These are phyloP conservation scores for Colletotrichum lupini DNA, from an alignment of 2,329 filamentous ascomycete species.

Conservation along the genomic window DNA sequence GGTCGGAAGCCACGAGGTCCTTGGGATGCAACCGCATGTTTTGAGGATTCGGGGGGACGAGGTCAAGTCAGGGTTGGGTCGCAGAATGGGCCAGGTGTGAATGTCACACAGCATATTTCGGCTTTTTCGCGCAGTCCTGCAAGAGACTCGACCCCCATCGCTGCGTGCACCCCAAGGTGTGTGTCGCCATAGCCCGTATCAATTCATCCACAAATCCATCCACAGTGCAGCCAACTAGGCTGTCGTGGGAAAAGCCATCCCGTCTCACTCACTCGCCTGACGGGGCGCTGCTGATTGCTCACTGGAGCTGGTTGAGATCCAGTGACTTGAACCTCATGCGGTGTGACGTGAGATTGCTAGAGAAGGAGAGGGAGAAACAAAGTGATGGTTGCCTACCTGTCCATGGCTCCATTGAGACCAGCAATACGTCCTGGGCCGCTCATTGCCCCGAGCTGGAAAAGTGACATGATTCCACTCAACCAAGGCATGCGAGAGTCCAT, in stretches of 20 bases:
- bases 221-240: constrained; percentile 11
- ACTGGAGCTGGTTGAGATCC: constrained; percentile 52
- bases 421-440: constrained; percentile 81
- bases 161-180: constrained; percentile 30
- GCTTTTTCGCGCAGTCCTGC: constrained; percentile 25
- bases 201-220: constrained; percentile 7
- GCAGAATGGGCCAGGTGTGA: constrained; percentile 32
- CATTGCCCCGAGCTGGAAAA: constrained; percentile 80
- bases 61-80: constrained; percentile 36
- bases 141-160: constrained; percentile 11
- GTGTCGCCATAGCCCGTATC: constrained; percentile 9
- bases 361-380: constrained; percentile 33
- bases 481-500: constrained; percentile 89
- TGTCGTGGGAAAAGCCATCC: constrained; percentile 23
- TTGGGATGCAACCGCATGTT: constrained; percentile 24
- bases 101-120: constrained; percentile 35
- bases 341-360: constrained; percentile 45
- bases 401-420: constrained; percentile 79
- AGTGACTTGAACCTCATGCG: constrained; percentile 60
- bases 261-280: constrained; percentile 48
- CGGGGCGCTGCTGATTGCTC: constrained; percentile 43
- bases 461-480: constrained; percentile 79
- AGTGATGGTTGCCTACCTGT: constrained; percentile 79
- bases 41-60: constrained; percentile 30
- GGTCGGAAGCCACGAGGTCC: constrained; percentile 41